These are phyloP conservation scores for Isatis tinctoria DNA, from an alignment of 345 rosid species.

Conservation along the genomic window DNA sequence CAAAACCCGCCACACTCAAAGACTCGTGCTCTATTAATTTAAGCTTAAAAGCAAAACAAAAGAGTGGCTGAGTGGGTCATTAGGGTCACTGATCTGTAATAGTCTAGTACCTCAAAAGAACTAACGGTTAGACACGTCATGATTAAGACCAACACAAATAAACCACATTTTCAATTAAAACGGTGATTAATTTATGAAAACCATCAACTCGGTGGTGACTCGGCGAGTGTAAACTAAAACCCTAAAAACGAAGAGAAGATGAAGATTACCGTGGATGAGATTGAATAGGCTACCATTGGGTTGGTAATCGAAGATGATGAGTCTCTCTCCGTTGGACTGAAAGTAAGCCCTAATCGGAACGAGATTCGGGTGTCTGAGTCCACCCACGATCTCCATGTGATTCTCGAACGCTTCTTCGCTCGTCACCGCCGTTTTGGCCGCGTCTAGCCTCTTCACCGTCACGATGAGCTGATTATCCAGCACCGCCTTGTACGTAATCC, in stretches of 20 bases:
- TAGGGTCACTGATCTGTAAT: not conserved
- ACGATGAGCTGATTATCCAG: constrained; percentile 70
- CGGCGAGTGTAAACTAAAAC: constrained; percentile 1
- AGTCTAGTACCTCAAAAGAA: not conserved
- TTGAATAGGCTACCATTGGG: constrained; percentile 86
- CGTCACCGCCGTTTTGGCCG: constrained; percentile 61
- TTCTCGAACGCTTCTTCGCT: constrained; percentile 60
- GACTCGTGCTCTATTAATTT: constrained; percentile 10
- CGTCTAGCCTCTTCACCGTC: constrained; percentile 82
- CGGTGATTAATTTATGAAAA: not conserved
- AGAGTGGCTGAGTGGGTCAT: constrained; percentile 9
- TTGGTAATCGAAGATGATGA: constrained; percentile 76
- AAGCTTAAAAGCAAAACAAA: not conserved
- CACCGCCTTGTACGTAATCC: constrained; percentile 84
- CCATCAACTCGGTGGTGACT: constrained; percentile 19
- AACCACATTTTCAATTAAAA: not conserved
- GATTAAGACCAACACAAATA: constrained; percentile 13
- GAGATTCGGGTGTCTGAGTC: constrained; percentile 62
- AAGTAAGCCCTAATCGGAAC: constrained; percentile 73
- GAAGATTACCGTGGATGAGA: constrained; percentile 76
- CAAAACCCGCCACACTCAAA: constrained; percentile 20
- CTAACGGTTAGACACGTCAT: constrained; percentile 22
- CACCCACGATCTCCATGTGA: constrained; percentile 78
- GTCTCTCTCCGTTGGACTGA: constrained; percentile 86
- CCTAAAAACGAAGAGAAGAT: not conserved